phyloP scores from a whole-genome alignment of 345 rosid genomes.

The Chamaenerion angustifolium region DNA sequence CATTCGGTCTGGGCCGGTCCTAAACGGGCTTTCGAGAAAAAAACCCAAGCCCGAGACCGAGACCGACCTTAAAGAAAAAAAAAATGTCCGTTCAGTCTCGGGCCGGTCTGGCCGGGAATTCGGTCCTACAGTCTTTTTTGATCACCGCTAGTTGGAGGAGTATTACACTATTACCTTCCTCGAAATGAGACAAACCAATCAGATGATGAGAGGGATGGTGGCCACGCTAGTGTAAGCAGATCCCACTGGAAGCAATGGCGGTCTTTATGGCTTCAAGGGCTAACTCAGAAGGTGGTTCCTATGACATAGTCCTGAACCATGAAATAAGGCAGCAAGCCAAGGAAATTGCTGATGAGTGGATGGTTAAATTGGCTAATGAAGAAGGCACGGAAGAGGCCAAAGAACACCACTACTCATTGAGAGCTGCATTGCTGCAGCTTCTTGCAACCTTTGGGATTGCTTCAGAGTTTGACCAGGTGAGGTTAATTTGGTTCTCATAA shows the following conservation, averaged over 20 bases:
- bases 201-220: slow-evolving; percentile 35
- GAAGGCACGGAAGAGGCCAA: slow-evolving; percentile 29
- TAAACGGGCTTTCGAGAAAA: too few relatives aligned
- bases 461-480: slow-evolving; percentile 66
- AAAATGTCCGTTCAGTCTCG: too few relatives aligned
- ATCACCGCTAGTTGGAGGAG: slow-evolving; percentile 37
- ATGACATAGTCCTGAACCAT: slow-evolving; percentile 26
- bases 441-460: slow-evolving; percentile 53
- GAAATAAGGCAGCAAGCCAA: too few relatives aligned
- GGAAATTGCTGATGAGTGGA: slow-evolving; percentile 59
- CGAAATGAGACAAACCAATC: slow-evolving; percentile 26
- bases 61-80: too few relatives aligned
- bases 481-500: slow-evolving; percentile 19
- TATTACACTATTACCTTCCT: slow-evolving; percentile 41
- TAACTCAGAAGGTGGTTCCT: slow-evolving; percentile 40
- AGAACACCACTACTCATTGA: slow-evolving; percentile 39
- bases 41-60: too few relatives aligned
- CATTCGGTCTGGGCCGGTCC: too few relatives aligned
- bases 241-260: slow-evolving; percentile 48
- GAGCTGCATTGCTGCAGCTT: slow-evolving; percentile 59
- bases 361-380: slow-evolving; percentile 37
- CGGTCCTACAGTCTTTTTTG: too few relatives aligned
- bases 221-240: slow-evolving; percentile 44
- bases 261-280: slow-evolving; percentile 35
- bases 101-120: too few relatives aligned